Conservation (phyloP, 2,329 filamentous ascomycete genomes). For the Ophidiomyces ophidiicola region DNA sequence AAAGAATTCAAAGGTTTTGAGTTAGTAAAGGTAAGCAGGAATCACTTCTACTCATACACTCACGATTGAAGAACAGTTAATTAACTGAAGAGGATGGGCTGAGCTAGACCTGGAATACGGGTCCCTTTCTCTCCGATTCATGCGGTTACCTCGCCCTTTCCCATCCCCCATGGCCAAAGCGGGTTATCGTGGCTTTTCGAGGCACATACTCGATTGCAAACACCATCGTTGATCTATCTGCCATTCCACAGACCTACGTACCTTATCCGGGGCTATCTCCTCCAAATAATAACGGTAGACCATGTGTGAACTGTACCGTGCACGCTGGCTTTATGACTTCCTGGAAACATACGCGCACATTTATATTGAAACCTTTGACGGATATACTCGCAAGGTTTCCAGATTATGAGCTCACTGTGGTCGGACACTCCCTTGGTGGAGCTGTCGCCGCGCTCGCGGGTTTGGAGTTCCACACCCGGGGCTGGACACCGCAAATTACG, state of each 20-base stretch:
- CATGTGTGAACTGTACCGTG: conserved; percentile 78
- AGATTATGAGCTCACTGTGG: conserved; percentile 59
- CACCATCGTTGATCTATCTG: conserved; percentile 79
- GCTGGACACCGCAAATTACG: conserved; percentile 65
- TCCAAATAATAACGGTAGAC: conserved; percentile 32
- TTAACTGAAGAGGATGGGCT: background rate
- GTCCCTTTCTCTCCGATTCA: conserved; percentile 71
- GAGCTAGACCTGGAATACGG: conserved; percentile 70
- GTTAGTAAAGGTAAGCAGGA: conserved; percentile 52
- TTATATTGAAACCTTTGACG: conserved; percentile 56
- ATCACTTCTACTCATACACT: conserved; percentile 1
- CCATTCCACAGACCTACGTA: conserved; percentile 76
- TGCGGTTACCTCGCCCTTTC: conserved; percentile 92
- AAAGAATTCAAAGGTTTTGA: conserved; percentile 68
- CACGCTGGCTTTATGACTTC: conserved; percentile 80
- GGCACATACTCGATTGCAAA: conserved; percentile 92
- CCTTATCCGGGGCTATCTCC: conserved; percentile 54
- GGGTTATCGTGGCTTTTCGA: conserved; percentile 78
- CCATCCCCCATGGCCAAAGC: conserved; percentile 46
- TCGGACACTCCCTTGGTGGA: conserved; percentile 86
- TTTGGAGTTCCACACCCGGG: conserved; percentile 65
- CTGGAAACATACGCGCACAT: conserved; percentile 62
- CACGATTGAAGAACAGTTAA: background rate
- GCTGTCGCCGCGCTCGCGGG: conserved; percentile 80
- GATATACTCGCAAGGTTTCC: conserved; percentile 50